These are phyloP conservation scores for Xylariaceae sp. DNA, from an alignment of 2,329 filamentous ascomycete species.

Conservation along the genomic window DNA sequence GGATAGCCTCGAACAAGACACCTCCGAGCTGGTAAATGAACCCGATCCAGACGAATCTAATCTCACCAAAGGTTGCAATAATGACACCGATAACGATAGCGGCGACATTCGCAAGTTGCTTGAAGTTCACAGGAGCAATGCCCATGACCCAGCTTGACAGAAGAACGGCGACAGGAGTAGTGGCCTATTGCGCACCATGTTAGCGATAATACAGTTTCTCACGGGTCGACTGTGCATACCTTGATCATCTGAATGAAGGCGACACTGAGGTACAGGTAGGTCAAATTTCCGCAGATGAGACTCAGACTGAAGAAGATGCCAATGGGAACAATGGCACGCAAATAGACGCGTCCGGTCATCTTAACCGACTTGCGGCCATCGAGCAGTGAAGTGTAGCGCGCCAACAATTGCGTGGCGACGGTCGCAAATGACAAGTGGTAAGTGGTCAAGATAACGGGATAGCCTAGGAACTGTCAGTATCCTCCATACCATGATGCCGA, in stretches of 20 bases:
- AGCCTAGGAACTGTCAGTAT: conserved; percentile 45
- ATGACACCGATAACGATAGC: conserved; percentile 92
- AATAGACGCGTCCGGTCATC: conserved; percentile 92
- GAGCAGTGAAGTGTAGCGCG: conserved; percentile 81
- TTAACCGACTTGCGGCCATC: conserved; percentile 94
- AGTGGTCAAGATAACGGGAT: conserved; percentile 81
- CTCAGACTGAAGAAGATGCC: conserved; percentile 94
- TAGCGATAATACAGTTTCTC: conserved; percentile 4
- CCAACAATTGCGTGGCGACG: conserved; percentile 88
- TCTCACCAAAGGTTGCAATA: conserved; percentile 92
- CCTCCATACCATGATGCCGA: not conserved
- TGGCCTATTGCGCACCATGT: conserved; percentile 56
- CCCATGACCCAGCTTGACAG: conserved; percentile 85
- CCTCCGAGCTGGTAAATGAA: conserved; percentile 76
- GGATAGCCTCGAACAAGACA: conserved; percentile 76
- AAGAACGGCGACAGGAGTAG: conserved; percentile 88
- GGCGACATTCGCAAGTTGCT: conserved; percentile 86
- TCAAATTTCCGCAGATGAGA: conserved; percentile 93
- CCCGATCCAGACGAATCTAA: conserved; percentile 80
- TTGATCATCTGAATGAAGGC: conserved; percentile 99
- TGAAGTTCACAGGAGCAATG: conserved; percentile 76
- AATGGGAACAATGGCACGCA: conserved; percentile 90
- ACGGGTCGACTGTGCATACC: conserved; percentile 42
- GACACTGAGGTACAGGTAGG: conserved; percentile 91
- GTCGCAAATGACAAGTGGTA: conserved; percentile 95